These are phyloP conservation scores for Pezicula neosporulosa DNA, from an alignment of 2,329 filamentous ascomycete species.

Conservation along the genomic window DNA sequence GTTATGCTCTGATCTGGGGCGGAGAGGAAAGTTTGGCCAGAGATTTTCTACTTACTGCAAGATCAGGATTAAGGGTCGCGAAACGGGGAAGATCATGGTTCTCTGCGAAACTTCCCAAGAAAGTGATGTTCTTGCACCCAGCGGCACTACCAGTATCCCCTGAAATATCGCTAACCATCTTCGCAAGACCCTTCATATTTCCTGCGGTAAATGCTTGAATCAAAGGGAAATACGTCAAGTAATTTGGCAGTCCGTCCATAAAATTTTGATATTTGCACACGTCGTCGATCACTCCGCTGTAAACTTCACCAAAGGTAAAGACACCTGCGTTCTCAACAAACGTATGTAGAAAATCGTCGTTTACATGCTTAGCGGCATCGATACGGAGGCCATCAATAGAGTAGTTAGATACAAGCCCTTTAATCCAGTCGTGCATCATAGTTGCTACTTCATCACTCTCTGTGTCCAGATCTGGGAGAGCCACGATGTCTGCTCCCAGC, in stretches of 20 bases:
- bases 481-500: slow-evolving; percentile 43
- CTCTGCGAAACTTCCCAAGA: slow-evolving; percentile 4
- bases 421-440: slow-evolving; percentile 36
- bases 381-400: slow-evolving; percentile 38
- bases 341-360: slow-evolving; percentile 33
- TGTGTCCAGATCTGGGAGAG: slow-evolving; percentile 43
- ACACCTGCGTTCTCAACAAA: slow-evolving; percentile 32
- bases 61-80: slow-evolving; percentile 1
- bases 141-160: background rate
- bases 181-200: slow-evolving; percentile 3
- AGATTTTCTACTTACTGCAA: background rate
- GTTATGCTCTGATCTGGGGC: background rate
- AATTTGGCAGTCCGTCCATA: slow-evolving; percentile 43
- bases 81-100: slow-evolving; percentile 7
- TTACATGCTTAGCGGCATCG: slow-evolving; percentile 37
- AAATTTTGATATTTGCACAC: slow-evolving; percentile 41
- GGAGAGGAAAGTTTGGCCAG: background rate
- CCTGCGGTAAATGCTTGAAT: slow-evolving; percentile 7
- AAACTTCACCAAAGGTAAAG: slow-evolving; percentile 36
- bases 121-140: background rate
- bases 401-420: slow-evolving; percentile 37
- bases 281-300: slow-evolving; percentile 31
- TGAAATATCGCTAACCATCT: slow-evolving; percentile 1
- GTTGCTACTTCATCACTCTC: slow-evolving; percentile 35
- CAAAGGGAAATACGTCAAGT: slow-evolving; percentile 30